Evolutionary conservation across 805 yeast genomes (phyloP), one percentile per base, ranked within the genome.

Genomic region (Wickerhamiella galacta): DNA sequence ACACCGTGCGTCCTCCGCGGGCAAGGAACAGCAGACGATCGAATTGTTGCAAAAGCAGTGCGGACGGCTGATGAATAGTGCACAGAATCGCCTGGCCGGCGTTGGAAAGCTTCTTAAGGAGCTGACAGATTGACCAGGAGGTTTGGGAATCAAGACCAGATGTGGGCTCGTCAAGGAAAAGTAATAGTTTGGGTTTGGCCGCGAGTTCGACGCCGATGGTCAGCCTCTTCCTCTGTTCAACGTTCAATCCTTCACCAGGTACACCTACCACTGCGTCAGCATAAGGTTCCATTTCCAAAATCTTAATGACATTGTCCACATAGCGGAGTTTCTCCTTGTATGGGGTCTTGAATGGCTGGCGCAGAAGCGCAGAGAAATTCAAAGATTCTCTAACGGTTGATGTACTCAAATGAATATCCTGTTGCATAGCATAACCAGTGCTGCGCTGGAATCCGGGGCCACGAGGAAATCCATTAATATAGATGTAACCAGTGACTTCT

Each of bases 361-460:
- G 68, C 45, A 75, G 58, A 40, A 66, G 57, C 20, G 83, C 82
- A 30, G 79, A 66, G 53, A 75, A 75, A 33, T 61, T 56, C 41
- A 75, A 59, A 6, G 82, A 70, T 53, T 75, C 83, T 43, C 80
- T 63, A n/a, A 75, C 82, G 24, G 82, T 71, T 10, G 72, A 54
- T 31, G 69, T 66, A 20, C 68, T 61, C 48, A 74, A 60, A 54
- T 75, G 83, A 40, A 75, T 57, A 62, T 75, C 82, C 47, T 73
- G 80, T 54, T 75, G 83, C 48, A 75, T 80, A 28, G 71, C 79
- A 50, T 74, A 75, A 37, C 83, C 83, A 50, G 75, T 74, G 5
- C 75, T 63, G 53, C 81, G 64, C 49, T 71, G 72, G 63, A 75
- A 75, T 17, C 80, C 68, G 25, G 61, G 53, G 42, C 65, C 74